A percentile compares a stretch with the other conserved stretches of the same genome.
Conservation (phyloP, 1,284 basidiomycete genomes). For the Ganoderma lucidum region DNA sequence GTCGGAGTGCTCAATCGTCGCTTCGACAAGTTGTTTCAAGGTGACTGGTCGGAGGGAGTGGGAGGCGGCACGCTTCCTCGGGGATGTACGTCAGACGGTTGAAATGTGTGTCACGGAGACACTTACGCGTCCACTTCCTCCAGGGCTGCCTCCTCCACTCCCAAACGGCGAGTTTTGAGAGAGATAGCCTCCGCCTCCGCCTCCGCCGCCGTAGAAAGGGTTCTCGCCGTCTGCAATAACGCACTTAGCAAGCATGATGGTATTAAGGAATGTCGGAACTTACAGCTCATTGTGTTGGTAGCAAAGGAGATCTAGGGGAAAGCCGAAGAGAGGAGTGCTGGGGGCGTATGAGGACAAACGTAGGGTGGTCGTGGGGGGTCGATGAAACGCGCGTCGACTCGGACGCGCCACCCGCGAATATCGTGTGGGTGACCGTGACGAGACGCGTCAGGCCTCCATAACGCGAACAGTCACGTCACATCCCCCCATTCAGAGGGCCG, state of each 20-base stretch:
- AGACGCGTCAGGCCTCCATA: constrained; percentile 22
- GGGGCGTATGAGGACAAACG: background rate
- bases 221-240: constrained; percentile 36
- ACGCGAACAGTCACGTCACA: constrained; percentile 25
- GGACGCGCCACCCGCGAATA: constrained; percentile 17
- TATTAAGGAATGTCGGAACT: constrained; percentile 20
- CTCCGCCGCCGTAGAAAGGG: constrained; percentile 47
- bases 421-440: constrained; percentile 25
- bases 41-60: constrained; percentile 89
- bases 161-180: constrained; percentile 54
- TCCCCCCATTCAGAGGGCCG: background rate
- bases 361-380: constrained; percentile 15
- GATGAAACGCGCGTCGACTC: constrained; percentile 29
- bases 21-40: constrained; percentile 80
- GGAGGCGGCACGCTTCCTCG: constrained; percentile 43
- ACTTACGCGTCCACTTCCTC: constrained; percentile 39
- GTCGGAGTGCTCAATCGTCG: constrained; percentile 86
- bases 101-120: background rate
- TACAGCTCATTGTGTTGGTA: constrained; percentile 53
- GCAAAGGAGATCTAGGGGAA: background rate
- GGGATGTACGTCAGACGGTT: background rate
- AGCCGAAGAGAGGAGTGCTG: background rate
- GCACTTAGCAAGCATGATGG: background rate
- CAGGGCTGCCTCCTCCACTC: constrained; percentile 52
- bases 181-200: constrained; percentile 50